A percentile compares a stretch with the other conserved stretches of the same genome.
Conservation (phyloP, 805 yeast genomes). For the Spathaspora girioi region DNA sequence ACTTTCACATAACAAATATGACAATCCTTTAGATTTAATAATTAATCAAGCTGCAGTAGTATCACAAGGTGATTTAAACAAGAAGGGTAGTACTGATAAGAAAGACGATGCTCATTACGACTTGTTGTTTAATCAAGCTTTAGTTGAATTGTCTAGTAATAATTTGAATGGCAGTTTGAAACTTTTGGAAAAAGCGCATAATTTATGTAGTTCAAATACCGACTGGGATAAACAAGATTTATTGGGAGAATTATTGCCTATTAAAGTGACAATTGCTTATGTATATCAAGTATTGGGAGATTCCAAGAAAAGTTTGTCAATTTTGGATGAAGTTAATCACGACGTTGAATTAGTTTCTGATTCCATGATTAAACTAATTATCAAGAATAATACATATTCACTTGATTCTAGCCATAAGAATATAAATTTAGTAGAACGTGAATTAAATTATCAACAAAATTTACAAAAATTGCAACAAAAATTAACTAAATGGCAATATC, state of each 20-base stretch:
- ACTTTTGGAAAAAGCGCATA: conserved; percentile 44
- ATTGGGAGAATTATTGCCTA: conserved; percentile 54
- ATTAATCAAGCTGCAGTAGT: conserved; percentile 70
- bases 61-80: conserved; percentile 39
- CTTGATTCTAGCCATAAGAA: conserved; percentile 18
- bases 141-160: conserved; percentile 43
- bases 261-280: conserved; percentile 57
- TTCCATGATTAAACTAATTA: conserved; percentile 35
- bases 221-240: conserved; percentile 46
- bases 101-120: conserved; percentile 42
- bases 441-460: conserved; percentile 30
- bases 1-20: conserved; percentile 28
- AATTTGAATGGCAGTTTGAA: conserved; percentile 38
- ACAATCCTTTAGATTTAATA: conserved; percentile 48
- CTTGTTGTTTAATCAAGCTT: conserved; percentile 55
- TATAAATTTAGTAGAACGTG: conserved; percentile 29
- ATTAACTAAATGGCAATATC: conserved; percentile 36
- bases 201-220: conserved; percentile 35
- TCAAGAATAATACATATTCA: conserved; percentile 43
- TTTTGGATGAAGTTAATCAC: conserved; percentile 28
- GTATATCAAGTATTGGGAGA: conserved; percentile 39
- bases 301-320: conserved; percentile 24
- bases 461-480: conserved; percentile 29
- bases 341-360: conserved; percentile 32
- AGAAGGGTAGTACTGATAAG: not conserved